Percentiles rank a stretch among this genome's conserved stretches.
These are phyloP conservation scores for Cystofilobasidium bisporidii DNA, from an alignment of 768 basidiomycete species.

Conservation along the genomic window DNA sequence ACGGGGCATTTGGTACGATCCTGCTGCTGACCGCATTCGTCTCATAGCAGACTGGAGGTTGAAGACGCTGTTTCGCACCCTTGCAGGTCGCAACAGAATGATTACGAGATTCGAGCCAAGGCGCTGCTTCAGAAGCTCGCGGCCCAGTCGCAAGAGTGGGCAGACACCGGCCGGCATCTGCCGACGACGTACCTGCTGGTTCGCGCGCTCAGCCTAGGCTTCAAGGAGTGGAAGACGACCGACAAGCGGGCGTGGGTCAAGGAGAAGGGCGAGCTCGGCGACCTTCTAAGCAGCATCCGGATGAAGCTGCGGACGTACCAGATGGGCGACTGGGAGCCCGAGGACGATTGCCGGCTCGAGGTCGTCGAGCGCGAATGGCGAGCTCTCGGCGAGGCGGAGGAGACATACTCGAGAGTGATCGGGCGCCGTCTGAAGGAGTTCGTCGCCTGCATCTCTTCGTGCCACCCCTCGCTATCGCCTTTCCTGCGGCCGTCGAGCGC, in stretches of 20 bases:
- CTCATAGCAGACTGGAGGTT: no score
- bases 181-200: constrained; percentile 65
- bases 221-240: constrained; percentile 72
- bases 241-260: constrained; percentile 79
- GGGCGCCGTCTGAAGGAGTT: constrained; percentile 83
- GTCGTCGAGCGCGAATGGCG: constrained; percentile 72
- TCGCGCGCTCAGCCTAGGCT: constrained; percentile 60
- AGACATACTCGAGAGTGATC: constrained; percentile 64
- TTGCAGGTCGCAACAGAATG: constrained; percentile 66
- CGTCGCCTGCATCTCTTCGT: constrained; percentile 35
- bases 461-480: not conserved
- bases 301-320: constrained; percentile 88
- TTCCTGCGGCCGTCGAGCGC: not conserved
- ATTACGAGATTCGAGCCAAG: constrained; percentile 75
- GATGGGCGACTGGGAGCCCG: constrained; percentile 71
- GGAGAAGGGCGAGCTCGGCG: constrained; percentile 77
- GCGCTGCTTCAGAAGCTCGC: constrained; percentile 53
- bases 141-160: constrained; percentile 62
- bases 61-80: not conserved
- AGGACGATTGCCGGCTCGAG: constrained; percentile 54
- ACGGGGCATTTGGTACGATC: constrained; percentile 46
- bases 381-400: constrained; percentile 61
- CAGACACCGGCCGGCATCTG: constrained; percentile 46
- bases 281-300: constrained; percentile 83
- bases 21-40: no score